phyloP scores from a whole-genome alignment of 2,329 filamentous ascomycete genomes.

The Paraphoma chrysanthemicola region DNA sequence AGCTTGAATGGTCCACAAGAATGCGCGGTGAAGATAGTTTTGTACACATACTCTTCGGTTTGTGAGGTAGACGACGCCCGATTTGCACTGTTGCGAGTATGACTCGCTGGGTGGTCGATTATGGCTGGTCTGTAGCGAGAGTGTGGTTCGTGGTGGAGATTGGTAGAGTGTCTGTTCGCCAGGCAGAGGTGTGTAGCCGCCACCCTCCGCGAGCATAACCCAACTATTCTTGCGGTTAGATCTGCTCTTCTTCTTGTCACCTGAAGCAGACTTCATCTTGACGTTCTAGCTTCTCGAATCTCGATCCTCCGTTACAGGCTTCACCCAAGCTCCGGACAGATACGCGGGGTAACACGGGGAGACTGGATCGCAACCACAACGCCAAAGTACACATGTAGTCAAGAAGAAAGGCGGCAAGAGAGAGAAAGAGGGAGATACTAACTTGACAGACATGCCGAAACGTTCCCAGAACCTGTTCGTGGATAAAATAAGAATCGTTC shows the following conservation, averaged over 20 bases:
- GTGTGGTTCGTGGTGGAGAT: constrained; percentile 78
- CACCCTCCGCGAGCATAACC: constrained; percentile 84
- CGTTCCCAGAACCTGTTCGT: constrained; percentile 25
- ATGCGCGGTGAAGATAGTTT: neutral
- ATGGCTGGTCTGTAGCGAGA: constrained; percentile 75
- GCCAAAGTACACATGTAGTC: neutral
- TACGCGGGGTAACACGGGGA: constrained; percentile 15
- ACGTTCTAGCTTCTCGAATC: neutral
- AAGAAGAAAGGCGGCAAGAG: neutral
- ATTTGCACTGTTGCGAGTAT: constrained; percentile 75
- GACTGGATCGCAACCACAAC: constrained; percentile 4
- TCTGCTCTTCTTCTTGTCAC: constrained; percentile 34
- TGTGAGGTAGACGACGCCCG: constrained; percentile 80
- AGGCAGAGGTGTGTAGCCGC: constrained; percentile 82
- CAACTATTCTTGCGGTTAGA: constrained; percentile 64
- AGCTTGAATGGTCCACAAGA: constrained; percentile 2
- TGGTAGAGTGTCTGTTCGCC: constrained; percentile 83
- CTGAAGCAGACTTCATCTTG: constrained; percentile 10
- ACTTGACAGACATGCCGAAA: constrained; percentile 50
- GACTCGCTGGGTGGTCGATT: constrained; percentile 68
- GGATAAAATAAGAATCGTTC: constrained; percentile 28
- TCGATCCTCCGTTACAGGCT: neutral
- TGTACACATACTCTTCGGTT: constrained; percentile 74
- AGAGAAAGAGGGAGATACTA: constrained; percentile 29
- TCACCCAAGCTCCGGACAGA: constrained; percentile 7